phyloP scores from a whole-genome alignment of 805 yeast species.

The Brettanomyces naardenensis region DNA sequence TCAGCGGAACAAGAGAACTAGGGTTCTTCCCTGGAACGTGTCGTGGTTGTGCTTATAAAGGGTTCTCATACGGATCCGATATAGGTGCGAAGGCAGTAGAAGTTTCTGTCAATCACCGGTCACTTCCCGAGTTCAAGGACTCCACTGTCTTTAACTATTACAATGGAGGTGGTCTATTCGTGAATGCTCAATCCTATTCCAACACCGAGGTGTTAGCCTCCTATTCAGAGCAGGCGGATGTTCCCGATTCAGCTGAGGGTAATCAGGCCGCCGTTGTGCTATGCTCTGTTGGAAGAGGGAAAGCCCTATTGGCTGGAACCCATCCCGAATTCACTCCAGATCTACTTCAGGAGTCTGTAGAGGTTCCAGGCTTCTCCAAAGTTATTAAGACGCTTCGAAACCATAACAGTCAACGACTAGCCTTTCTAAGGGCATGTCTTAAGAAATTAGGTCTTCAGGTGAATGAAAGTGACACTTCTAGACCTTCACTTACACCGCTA shows the following conservation, averaged over 20 bases:
- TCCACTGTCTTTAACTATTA: constrained; percentile 40
- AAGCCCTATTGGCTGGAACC: constrained; percentile 69
- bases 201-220: constrained; percentile 69
- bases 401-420: constrained; percentile 40
- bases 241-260: constrained; percentile 25
- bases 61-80: constrained; percentile 74
- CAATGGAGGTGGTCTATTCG: constrained; percentile 89
- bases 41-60: constrained; percentile 74
- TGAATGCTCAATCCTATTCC: constrained; percentile 54
- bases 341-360: constrained; percentile 30
- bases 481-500: constrained; percentile 68
- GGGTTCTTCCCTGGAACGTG: constrained; percentile 75
- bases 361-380: constrained; percentile 17
- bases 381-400: constrained; percentile 34
- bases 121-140: constrained; percentile 1
- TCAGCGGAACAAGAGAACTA: constrained; percentile 79
- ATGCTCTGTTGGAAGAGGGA: constrained; percentile 66
- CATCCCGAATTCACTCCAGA: constrained; percentile 82
- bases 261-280: constrained; percentile 63
- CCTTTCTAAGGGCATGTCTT: constrained; percentile 52
- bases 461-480: constrained; percentile 37
- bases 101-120: constrained; percentile 31
- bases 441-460: constrained; percentile 60
- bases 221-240: constrained; percentile 50
- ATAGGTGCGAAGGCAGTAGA: constrained; percentile 61